These are phyloP conservation scores for Maudiozyma humilis DNA, from an alignment of 1,139 yeast genomes.

Conservation along the genomic window DNA sequence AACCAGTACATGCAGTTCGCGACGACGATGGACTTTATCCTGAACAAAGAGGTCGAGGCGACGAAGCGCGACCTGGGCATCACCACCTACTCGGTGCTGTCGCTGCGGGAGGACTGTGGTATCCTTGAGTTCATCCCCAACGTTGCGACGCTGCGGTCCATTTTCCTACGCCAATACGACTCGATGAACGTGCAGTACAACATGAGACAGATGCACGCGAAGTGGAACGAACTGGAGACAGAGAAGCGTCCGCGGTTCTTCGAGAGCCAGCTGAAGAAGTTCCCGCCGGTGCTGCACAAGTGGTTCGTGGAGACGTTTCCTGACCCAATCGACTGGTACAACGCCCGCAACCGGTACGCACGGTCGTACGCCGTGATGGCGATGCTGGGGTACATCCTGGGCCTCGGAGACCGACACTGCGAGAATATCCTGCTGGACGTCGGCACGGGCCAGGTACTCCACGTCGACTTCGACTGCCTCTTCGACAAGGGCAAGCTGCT, in stretches of 20 bases:
- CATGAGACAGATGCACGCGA: conserved; percentile 22
- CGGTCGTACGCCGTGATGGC: conserved; percentile 94
- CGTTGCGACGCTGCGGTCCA: conserved; percentile 70
- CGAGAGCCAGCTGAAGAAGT: conserved; percentile 33
- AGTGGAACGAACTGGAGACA: conserved; percentile 23
- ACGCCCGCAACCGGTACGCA: conserved; percentile 64
- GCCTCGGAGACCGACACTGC: conserved; percentile 93
- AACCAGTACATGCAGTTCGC: conserved; percentile 92
- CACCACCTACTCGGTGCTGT: conserved; percentile 80
- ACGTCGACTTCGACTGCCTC: conserved; percentile 93
- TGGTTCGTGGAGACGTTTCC: conserved; percentile 90
- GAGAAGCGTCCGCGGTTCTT: conserved; percentile 29
- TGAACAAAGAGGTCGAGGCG: conserved; percentile 62
- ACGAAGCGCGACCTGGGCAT: conserved; percentile 63
- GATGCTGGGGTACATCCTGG: conserved; percentile 84
- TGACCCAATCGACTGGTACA: conserved; percentile 83
- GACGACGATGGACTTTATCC: conserved; percentile 69
- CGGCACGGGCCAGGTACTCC: conserved; percentile 70
- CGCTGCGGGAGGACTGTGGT: conserved; percentile 80
- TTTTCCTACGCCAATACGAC: conserved; percentile 42
- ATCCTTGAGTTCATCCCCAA: conserved; percentile 89
- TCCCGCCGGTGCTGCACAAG: conserved; percentile 70
- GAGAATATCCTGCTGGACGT: conserved; percentile 78
- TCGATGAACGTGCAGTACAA: conserved; percentile 33
- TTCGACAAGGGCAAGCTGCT: conserved; percentile 59